These are phyloP conservation scores for Endoconidiophora laricicola DNA, from an alignment of 2,329 filamentous ascomycete genomes.

Conservation along the genomic window DNA sequence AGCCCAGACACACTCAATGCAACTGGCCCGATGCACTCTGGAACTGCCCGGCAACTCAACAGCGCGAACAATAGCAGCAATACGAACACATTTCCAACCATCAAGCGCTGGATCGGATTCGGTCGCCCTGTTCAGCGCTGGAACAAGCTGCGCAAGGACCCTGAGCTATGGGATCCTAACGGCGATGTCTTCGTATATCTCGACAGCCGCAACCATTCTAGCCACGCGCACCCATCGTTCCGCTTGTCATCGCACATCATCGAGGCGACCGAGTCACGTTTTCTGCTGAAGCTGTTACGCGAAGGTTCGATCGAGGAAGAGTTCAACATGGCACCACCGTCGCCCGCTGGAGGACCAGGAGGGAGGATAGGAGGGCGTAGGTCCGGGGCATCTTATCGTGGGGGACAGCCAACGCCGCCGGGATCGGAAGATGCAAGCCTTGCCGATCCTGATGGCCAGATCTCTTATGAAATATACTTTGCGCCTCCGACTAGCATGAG, in stretches of 20 bases:
- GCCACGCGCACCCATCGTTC: constrained; percentile 35
- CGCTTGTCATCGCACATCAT: constrained; percentile 41
- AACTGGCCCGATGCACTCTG: not conserved
- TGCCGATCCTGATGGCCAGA: constrained; percentile 33
- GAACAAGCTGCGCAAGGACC: constrained; percentile 42
- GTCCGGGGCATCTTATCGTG: too few relatives aligned
- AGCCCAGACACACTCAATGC: too few relatives aligned
- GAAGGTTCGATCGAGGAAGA: constrained; percentile 36
- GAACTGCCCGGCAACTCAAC: constrained; percentile 8
- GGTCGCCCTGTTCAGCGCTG: constrained; percentile 30
- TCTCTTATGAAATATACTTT: constrained; percentile 48
- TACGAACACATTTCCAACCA: constrained; percentile 19
- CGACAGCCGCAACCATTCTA: constrained; percentile 27
- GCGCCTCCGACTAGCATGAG: constrained; percentile 34
- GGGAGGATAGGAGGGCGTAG: constrained; percentile 11
- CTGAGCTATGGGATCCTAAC: constrained; percentile 43
- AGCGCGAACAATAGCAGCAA: not conserved
- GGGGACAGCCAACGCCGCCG: constrained; percentile 23
- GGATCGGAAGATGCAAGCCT: constrained; percentile 28
- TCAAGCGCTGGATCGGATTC: constrained; percentile 37
- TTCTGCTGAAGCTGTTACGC: constrained; percentile 35
- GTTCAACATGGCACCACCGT: constrained; percentile 26
- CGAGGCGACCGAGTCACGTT: constrained; percentile 38
- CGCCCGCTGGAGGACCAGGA: constrained; percentile 19
- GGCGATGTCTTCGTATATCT: constrained; percentile 44